These are phyloP conservation scores for Colletotrichum echinochloae DNA, from an alignment of 2,329 filamentous ascomycete genomes.

Conservation along the genomic window DNA sequence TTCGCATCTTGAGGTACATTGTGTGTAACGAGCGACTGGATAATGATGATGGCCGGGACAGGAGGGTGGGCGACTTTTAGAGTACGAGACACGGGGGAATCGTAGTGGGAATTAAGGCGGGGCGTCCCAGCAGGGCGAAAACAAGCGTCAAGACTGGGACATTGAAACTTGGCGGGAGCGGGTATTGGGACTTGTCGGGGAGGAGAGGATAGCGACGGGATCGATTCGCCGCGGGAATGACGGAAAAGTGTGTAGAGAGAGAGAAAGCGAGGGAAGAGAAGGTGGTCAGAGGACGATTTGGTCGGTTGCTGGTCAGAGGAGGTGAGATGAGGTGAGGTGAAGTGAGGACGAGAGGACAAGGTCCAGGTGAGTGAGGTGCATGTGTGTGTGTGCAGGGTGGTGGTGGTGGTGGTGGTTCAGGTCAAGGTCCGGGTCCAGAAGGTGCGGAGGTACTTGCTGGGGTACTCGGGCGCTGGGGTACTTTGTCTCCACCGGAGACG, in stretches of 20 bases:
- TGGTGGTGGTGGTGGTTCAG: conserved; percentile 6
- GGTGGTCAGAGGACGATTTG: not conserved
- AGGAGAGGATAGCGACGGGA: not conserved
- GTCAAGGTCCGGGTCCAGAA: conserved; percentile 16
- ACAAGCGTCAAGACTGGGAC: conserved; percentile 34
- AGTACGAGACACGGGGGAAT: conserved; percentile 7
- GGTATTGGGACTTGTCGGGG: not conserved
- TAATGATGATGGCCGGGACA: conserved; percentile 10
- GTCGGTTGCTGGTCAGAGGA: not conserved
- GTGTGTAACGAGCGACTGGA: conserved; percentile 35
- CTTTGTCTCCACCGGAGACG: not conserved
- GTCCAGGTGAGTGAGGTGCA: conserved; percentile 19
- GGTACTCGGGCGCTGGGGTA: not conserved
- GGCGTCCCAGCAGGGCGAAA: conserved; percentile 37
- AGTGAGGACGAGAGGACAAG: conserved; percentile 8
- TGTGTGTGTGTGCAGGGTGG: not conserved
- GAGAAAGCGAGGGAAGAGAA: not conserved
- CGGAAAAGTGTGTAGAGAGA: not conserved
- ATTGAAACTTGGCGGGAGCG: conserved; percentile 20
- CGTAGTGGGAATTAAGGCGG: conserved; percentile 29
- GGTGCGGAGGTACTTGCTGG: conserved; percentile 7
- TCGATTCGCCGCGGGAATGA: not conserved
- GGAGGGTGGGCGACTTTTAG: conserved; percentile 28
- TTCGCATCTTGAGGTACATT: conserved; percentile 37
- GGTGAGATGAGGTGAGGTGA: conserved; percentile 23